Percentiles rank a stretch among this genome's conserved stretches.
Conservation (phyloP, 495 filamentous ascomycete genomes). For the Evernia prunastri region DNA sequence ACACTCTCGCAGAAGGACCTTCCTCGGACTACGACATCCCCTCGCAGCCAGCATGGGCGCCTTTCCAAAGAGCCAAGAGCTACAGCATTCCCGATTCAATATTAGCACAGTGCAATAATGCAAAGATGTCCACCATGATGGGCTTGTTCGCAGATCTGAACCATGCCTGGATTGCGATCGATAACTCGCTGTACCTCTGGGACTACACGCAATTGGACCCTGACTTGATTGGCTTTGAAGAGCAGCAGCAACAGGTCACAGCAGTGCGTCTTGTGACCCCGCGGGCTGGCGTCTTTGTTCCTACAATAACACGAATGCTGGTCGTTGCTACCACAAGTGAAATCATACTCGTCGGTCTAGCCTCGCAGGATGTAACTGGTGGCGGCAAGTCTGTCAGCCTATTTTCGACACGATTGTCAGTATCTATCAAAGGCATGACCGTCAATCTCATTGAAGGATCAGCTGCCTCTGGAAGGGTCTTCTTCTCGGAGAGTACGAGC, state of each 20-base stretch:
- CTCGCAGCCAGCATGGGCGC: conserved; percentile 63
- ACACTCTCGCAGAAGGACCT: conserved; percentile 56
- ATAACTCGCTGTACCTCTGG: conserved; percentile 95
- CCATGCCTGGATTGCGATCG: conserved; percentile 92
- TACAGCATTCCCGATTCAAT: conserved; percentile 84
- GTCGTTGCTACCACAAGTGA: conserved; percentile 81
- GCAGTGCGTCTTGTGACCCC: conserved; percentile 77
- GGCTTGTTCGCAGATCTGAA: conserved; percentile 87
- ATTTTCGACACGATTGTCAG: conserved; percentile 76
- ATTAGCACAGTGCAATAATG: conserved; percentile 81
- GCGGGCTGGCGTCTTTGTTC: conserved; percentile 73
- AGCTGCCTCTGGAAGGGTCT: conserved; percentile 72
- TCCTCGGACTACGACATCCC: conserved; percentile 87
- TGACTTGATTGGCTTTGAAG: conserved; percentile 87
- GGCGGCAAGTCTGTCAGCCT: conserved; percentile 66
- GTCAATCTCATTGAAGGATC: conserved; percentile 73
- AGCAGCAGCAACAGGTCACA: conserved; percentile 81
- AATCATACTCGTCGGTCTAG: conserved; percentile 74
- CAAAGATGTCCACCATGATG: conserved; percentile 78
- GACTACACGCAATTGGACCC: conserved; percentile 87
- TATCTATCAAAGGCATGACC: conserved; percentile 62
- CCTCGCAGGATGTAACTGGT: conserved; percentile 50
- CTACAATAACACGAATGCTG: conserved; percentile 73
- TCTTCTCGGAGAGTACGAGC: conserved; percentile 74
- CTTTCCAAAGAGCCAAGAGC: conserved; percentile 74